A percentile compares a stretch with the other conserved stretches of the same genome.
Evolutionary conservation across 495 filamentous ascomycete species (phyloP).

Genomic region (Entonaema liquescens): DNA sequence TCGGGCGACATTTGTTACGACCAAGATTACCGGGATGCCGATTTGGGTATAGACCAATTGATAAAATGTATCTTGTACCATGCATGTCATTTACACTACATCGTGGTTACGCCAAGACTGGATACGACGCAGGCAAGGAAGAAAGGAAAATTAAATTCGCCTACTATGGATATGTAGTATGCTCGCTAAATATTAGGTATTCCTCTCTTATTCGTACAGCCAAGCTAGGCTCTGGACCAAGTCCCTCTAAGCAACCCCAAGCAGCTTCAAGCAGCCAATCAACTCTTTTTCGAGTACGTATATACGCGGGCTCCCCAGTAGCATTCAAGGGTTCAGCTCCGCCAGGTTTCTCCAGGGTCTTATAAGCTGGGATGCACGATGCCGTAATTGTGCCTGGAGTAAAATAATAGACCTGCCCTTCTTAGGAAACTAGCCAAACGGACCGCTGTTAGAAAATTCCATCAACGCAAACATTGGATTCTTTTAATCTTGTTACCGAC

Average conservation of each 20-base stretch:
- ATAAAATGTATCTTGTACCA: background rate
- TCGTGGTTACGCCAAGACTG: slow-evolving; percentile 19
- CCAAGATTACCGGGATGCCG: background rate
- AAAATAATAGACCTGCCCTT: slow-evolving; percentile 25
- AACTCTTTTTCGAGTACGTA: background rate
- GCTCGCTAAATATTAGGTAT: background rate
- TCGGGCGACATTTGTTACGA: background rate
- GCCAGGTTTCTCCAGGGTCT: slow-evolving; percentile 12
- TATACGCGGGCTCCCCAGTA: slow-evolving; percentile 9
- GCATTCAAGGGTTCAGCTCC: slow-evolving; percentile 29
- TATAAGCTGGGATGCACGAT: slow-evolving; percentile 25
- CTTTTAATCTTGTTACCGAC: background rate
- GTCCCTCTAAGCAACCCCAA: too few relatives aligned
- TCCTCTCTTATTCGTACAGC: background rate
- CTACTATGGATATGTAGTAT: background rate
- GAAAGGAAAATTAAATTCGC: slow-evolving; percentile 10
- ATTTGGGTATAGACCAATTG: background rate
- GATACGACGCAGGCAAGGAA: slow-evolving; percentile 2
- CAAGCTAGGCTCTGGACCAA: slow-evolving; percentile 22
- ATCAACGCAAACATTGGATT: background rate
- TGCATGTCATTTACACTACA: slow-evolving; percentile 14
- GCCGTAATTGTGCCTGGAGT: slow-evolving; percentile 22
- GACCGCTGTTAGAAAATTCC: background rate
- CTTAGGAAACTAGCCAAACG: background rate
- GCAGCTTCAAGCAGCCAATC: slow-evolving; percentile 25